Percentiles rank a stretch among this genome's conserved stretches.
These are phyloP conservation scores for Globomyces pollinis-pini DNA, from an alignment of 192 early-diverging fungal species.

Conservation along the genomic window DNA sequence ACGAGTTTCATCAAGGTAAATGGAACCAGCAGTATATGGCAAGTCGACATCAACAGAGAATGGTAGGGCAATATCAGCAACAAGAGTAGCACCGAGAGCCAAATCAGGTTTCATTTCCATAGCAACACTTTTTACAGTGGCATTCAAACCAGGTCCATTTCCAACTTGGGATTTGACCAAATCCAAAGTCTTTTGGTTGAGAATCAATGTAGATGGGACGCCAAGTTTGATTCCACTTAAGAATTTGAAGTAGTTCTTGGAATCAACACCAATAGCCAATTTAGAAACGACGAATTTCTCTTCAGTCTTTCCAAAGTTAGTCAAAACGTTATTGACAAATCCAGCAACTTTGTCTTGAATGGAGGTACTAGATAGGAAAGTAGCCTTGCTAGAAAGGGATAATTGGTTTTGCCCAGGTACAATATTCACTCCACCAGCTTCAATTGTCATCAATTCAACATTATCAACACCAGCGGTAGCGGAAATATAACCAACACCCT, in stretches of 20 bases:
- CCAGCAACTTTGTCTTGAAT: slow-evolving; percentile 11
- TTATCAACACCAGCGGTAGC: slow-evolving; percentile 10
- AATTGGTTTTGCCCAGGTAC: slow-evolving; percentile 8
- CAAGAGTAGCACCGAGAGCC: neutral
- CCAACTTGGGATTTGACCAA: neutral
- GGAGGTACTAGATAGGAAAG: slow-evolving; percentile 12
- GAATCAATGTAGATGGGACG: neutral
- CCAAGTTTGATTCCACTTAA: neutral
- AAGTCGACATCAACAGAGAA: slow-evolving; percentile 10
- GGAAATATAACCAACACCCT: slow-evolving; percentile 16
- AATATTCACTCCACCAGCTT: neutral
- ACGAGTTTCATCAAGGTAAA: neutral
- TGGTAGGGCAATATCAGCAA: slow-evolving; percentile 12
- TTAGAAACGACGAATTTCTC: neutral
- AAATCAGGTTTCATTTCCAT: neutral
- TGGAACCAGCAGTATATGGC: neutral
- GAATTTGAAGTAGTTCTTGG: slow-evolving; percentile 1
- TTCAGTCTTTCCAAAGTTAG: neutral
- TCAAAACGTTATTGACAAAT: slow-evolving; percentile 12
- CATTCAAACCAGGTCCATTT: neutral
- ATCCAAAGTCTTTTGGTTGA: slow-evolving; percentile 5
- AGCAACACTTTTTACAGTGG: neutral
- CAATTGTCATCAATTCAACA: neutral
- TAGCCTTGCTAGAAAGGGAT: slow-evolving; percentile 4
- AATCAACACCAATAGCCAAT: slow-evolving; percentile 1